phyloP scores from a whole-genome alignment of 331 rosid species.

The Ulmus americana region DNA sequence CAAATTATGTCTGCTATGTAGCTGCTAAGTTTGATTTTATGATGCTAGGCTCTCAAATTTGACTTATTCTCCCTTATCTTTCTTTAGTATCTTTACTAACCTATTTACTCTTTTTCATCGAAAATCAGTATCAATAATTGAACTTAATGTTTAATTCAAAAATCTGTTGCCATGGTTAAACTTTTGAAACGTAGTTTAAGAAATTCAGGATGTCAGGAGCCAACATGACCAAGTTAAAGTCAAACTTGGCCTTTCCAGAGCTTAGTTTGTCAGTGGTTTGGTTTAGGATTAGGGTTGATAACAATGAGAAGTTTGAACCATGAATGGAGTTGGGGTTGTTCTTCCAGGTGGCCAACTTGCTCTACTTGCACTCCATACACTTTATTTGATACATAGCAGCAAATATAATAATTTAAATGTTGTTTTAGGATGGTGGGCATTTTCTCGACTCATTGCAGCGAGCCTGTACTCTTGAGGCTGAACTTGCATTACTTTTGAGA shows the following conservation, averaged over 20 bases:
- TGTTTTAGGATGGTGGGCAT: constrained; percentile 65
- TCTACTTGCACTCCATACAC: background rate
- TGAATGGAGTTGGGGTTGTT: background rate
- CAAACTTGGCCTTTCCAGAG: background rate
- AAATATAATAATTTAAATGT: constrained; percentile 14
- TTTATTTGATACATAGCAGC: constrained; percentile 1
- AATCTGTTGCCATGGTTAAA: too few species aligned
- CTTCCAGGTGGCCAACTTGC: constrained; percentile 7
- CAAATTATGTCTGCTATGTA: background rate
- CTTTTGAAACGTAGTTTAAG: too few species aligned
- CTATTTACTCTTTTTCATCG: background rate
- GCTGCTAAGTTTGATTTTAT: constrained; percentile 2
- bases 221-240: background rate
- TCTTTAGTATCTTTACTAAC: too few species aligned
- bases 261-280: background rate
- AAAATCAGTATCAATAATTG: background rate
- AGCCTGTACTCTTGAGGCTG: constrained; percentile 81
- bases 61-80: background rate
- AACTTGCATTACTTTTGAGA: constrained; percentile 71
- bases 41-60: background rate
- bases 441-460: constrained; percentile 74
- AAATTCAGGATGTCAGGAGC: background rate
- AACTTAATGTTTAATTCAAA: background rate
- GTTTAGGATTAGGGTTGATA: background rate
- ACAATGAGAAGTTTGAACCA: background rate